Evolutionary conservation across 2,329 filamentous ascomycete genomes (phyloP).

Genomic region (Colletotrichum liriopes): DNA sequence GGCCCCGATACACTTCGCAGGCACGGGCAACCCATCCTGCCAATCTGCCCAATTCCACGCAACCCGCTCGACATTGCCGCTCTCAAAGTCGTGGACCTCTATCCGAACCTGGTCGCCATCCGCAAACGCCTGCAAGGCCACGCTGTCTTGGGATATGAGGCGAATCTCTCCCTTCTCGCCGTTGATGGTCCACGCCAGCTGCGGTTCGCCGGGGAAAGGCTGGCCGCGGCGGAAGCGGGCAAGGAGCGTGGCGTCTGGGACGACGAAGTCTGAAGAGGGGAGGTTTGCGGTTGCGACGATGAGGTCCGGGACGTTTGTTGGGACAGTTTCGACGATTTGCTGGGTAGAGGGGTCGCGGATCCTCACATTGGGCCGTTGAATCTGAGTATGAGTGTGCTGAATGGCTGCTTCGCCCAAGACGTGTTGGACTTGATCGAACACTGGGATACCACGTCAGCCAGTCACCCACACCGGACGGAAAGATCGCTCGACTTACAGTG

Average conservation of each 20-base stretch:
- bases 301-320: constrained; percentile 48
- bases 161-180: constrained; percentile 67
- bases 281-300: constrained; percentile 56
- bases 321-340: constrained; percentile 20
- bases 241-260: constrained; percentile 57
- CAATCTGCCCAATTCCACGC: constrained; percentile 63
- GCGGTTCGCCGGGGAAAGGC: constrained; percentile 63
- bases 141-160: constrained; percentile 24
- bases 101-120: constrained; percentile 60
- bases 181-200: constrained; percentile 65
- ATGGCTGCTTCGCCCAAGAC: constrained; percentile 24
- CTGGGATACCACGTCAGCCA: background rate
- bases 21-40: constrained; percentile 61
- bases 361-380: constrained; percentile 43
- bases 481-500: constrained; percentile 47
- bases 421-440: constrained; percentile 28
- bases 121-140: constrained; percentile 47
- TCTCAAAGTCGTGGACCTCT: constrained; percentile 66
- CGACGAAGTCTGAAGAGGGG: constrained; percentile 44
- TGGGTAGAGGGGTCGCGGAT: constrained; percentile 15
- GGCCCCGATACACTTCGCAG: constrained; percentile 65
- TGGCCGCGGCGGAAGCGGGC: constrained; percentile 64
- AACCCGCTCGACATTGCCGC: constrained; percentile 59
- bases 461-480: rapidly evolving
- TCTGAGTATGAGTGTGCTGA: constrained; percentile 51